Conservation (phyloP, 768 basidiomycete genomes). For the Mycena polygramma region DNA sequence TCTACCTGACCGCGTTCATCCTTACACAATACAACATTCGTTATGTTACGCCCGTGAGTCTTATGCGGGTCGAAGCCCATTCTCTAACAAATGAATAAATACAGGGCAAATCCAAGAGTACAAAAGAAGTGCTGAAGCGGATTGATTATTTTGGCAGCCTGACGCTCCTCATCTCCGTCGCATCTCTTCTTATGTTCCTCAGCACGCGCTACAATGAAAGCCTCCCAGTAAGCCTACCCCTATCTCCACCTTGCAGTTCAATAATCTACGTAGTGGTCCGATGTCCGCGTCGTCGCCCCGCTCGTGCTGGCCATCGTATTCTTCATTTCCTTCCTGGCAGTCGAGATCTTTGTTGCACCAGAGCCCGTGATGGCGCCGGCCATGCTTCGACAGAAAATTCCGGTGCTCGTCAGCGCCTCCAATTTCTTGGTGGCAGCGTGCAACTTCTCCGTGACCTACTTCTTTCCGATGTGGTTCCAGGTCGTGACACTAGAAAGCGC, state of each 20-base stretch:
- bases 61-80: conserved; percentile 11
- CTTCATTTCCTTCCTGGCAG: conserved; percentile 67
- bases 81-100: neutral
- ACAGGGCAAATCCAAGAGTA: conserved; percentile 76
- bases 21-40: conserved; percentile 69
- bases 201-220: conserved; percentile 80
- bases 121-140: conserved; percentile 76
- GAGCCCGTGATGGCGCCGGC: conserved; percentile 83
- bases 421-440: conserved; percentile 82
- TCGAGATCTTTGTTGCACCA: conserved; percentile 73
- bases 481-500: conserved; percentile 79
- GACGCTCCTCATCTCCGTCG: conserved; percentile 71
- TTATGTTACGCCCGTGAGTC: conserved; percentile 76
- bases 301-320: conserved; percentile 59
- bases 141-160: conserved; percentile 84
- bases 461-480: conserved; percentile 89
- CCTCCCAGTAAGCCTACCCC: conserved; percentile 60
- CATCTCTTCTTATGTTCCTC: conserved; percentile 75
- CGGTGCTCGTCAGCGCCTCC: conserved; percentile 77
- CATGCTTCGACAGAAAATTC: conserved; percentile 75
- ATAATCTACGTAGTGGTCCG: conserved; percentile 62
- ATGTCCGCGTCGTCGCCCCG: conserved; percentile 67
- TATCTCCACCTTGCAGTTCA: conserved; percentile 2
- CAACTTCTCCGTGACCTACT: conserved; percentile 84
- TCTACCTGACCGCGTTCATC: conserved; percentile 71